A percentile compares a stretch with the other conserved stretches of the same genome.
Evolutionary conservation across 179 eudicot genomes (phyloP).

Genomic region (Heliamphora pulchella): DNA sequence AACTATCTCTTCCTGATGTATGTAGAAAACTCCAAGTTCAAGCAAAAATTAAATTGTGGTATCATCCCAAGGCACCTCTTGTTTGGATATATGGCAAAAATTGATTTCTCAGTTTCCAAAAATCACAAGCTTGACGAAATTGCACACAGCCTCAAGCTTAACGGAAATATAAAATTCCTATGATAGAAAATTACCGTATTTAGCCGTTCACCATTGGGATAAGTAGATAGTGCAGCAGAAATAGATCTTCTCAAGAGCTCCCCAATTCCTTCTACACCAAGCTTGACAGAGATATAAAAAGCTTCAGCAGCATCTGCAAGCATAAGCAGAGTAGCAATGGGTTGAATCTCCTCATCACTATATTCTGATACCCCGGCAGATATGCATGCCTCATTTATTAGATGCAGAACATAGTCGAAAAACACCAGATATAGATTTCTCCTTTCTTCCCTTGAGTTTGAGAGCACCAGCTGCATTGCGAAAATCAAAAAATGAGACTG

Average conservation of each 20-base stretch:
- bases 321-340: slow-evolving; percentile 72
- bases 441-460: slow-evolving; percentile 81
- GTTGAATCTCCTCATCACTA: slow-evolving; percentile 72
- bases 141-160: neutral
- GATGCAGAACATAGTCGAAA: slow-evolving; percentile 81
- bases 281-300: slow-evolving; percentile 80
- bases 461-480: slow-evolving; percentile 65
- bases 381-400: slow-evolving; percentile 57
- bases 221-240: slow-evolving; percentile 67
- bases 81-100: neutral
- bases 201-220: slow-evolving; percentile 68
- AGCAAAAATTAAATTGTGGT: neutral
- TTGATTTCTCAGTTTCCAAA: neutral
- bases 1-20: neutral
- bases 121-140: neutral
- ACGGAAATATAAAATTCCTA: neutral
- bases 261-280: slow-evolving; percentile 84
- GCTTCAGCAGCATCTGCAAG: slow-evolving; percentile 98
- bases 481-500: slow-evolving; percentile 13
- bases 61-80: neutral
- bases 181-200: slow-evolving; percentile 38
- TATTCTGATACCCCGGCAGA: slow-evolving; percentile 70
- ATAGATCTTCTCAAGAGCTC: slow-evolving; percentile 76
- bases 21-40: neutral
- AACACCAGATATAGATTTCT: slow-evolving; percentile 83